Evolutionary conservation across 73 alveolate genomes (phyloP), one percentile per base, ranked within the genome.

Genomic region (Tetrahymena thermophila): DNA sequence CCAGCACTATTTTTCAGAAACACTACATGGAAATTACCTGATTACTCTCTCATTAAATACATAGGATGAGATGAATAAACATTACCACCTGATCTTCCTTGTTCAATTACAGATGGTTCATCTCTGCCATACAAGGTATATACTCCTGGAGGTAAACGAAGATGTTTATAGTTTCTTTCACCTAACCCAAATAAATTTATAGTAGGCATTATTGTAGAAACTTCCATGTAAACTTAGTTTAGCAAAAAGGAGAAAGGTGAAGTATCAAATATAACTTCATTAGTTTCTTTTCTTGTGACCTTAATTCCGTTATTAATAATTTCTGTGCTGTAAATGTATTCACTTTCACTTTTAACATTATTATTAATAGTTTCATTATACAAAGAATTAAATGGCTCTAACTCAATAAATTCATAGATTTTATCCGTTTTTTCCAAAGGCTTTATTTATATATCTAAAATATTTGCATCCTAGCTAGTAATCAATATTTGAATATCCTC

Each of bases 61-160:
- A 98, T 97, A 25, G 99, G 99, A 85, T 98, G 99, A 95, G 98
- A 97, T 1, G 99, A 99, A 98, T 98, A 98, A 96, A 98, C 98
- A 96, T 98, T 97, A 35, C 99, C 99, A 19, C 99, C 99, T 42
- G 98, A 97, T 28, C 94, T 96, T 43, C 99, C 98, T 95, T 98
- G 98, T 96, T 97, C 99, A 95, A 97, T 94, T 34, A 99, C 98
- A 42, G 94, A 84, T 16, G 99, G 98, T 35, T 97, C 97, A 94
- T 98, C 99, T 94, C 97, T 98, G 10, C 99, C 98, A 98, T 98
- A 97, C 25, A 98, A 96, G 4, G 99, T 97, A 96, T 98, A 98
- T 85, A 97, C 97, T 35, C 99, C 99, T n/a, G 96, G 98, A 42
- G 94, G 55, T 96, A 94, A 95, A 95, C 97, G 96, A 96, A 98